phyloP scores from a whole-genome alignment of 352 stramenopile genomes.

The Pythium volutum region DNA sequence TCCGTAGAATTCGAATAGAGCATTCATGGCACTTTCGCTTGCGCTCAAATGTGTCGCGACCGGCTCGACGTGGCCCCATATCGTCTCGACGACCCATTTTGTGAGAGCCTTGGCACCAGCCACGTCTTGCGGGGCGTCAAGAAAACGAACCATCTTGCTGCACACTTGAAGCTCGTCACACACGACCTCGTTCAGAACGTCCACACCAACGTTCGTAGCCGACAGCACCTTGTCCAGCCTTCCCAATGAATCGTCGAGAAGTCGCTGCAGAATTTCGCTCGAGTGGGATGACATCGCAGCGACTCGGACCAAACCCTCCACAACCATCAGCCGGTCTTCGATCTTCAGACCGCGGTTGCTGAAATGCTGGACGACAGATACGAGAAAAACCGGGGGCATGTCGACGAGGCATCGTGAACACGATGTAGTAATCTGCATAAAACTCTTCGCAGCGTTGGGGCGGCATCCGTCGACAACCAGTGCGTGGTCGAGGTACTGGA shows the following conservation, averaged over 20 bases:
- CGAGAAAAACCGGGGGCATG: constrained; percentile 41
- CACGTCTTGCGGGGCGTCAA: constrained; percentile 53
- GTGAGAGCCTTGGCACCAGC: constrained; percentile 50
- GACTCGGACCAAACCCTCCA: constrained; percentile 60
- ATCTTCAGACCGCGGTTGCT: constrained; percentile 33
- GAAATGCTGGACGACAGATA: constrained; percentile 51
- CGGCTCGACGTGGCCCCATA: constrained; percentile 59
- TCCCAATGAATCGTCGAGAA: constrained; percentile 45
- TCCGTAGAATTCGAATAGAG: constrained; percentile 64
- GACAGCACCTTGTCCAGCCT: constrained; percentile 48
- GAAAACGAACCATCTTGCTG: constrained; percentile 61
- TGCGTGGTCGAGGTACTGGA: constrained; percentile 56
- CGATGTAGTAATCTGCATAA: constrained; percentile 64
- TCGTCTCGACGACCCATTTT: constrained; percentile 39
- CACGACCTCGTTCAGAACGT: constrained; percentile 19
- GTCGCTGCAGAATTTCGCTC: constrained; percentile 43
- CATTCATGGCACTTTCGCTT: constrained; percentile 45
- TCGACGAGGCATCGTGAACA: constrained; percentile 45
- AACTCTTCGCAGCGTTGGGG: constrained; percentile 55
- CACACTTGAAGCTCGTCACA: constrained; percentile 65
- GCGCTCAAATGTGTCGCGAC: constrained; percentile 37
- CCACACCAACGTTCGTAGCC: constrained; percentile 1
- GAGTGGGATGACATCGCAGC: constrained; percentile 47
- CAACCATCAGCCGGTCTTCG: constrained; percentile 54
- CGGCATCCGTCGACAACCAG: constrained; percentile 35